These are phyloP conservation scores for Stagonosporopsis tanaceti DNA, from an alignment of 2,329 filamentous ascomycete species.

Conservation along the genomic window DNA sequence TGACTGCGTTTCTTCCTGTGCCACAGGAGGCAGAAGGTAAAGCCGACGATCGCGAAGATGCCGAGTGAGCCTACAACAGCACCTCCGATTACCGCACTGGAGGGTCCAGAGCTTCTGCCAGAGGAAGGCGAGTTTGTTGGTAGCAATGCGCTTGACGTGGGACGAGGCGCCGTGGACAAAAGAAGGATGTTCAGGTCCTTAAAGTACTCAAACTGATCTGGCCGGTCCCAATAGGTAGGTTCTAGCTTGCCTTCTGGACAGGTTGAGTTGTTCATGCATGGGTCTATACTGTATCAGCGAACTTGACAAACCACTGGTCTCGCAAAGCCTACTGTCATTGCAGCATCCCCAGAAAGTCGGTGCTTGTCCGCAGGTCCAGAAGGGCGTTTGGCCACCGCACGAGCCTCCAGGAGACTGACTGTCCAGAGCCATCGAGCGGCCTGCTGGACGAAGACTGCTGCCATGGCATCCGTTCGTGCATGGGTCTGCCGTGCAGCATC, in stretches of 20 bases:
- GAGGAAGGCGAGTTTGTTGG: not conserved
- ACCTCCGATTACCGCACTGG: slow-evolving; percentile 9
- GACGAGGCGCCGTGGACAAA: slow-evolving; percentile 9
- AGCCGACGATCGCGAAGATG: not conserved
- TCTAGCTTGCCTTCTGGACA: slow-evolving; percentile 39
- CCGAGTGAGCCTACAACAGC: slow-evolving; percentile 10
- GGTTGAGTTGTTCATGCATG: slow-evolving; percentile 38
- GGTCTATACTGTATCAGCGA: slow-evolving; percentile 47
- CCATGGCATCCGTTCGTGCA: slow-evolving; percentile 46
- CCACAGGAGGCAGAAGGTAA: slow-evolving; percentile 11
- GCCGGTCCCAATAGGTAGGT: slow-evolving; percentile 25
- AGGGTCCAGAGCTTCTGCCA: not conserved
- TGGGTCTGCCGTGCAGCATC: slow-evolving; percentile 48
- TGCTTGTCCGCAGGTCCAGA: slow-evolving; percentile 47
- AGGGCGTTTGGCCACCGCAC: slow-evolving; percentile 34
- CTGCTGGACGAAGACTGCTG: slow-evolving; percentile 37
- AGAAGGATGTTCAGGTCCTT: slow-evolving; percentile 18
- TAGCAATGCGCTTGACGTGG: not conserved
- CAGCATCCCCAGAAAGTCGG: slow-evolving; percentile 32
- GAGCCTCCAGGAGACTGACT: slow-evolving; percentile 38
- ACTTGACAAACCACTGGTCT: slow-evolving; percentile 5
- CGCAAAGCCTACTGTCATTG: not conserved
- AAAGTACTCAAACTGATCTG: slow-evolving; percentile 25
- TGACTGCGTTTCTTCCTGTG: not conserved
- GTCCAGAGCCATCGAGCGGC: slow-evolving; percentile 39